Evolutionary conservation across 2,329 filamentous ascomycete species (phyloP), one percentile per base, ranked within the genome.

Genomic region (Cladorrhinum sp.): DNA sequence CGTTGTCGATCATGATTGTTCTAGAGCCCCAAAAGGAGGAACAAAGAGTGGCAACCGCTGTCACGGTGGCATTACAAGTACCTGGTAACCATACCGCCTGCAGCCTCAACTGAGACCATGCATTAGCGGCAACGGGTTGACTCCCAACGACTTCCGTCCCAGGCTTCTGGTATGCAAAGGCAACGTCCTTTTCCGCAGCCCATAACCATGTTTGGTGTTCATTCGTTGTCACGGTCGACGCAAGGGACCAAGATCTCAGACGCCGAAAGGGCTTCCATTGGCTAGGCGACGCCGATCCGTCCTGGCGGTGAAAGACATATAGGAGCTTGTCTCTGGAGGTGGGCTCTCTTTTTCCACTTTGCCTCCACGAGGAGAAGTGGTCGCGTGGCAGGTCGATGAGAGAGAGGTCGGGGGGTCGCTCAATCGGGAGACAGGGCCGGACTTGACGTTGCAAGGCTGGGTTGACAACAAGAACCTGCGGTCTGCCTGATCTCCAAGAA

Each of bases 51-150:
- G 53, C 24, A 49, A 16, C 53, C 38, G 38, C 53, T 56, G 53
- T 49, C 24, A 56, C 53, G 38, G 53, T 56, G 38, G 1, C 23
- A 56, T 56, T 32, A n/a, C n/a, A n/a, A n/a, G n/a, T n/a, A n/a
- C n/a, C n/a, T n/a, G n/a, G n/a, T n/a, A 2, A 20, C n/a, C 16
- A 49, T 56, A 38, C 38, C 38, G 5, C 22, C 22, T 29, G 23
- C 38, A 56, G 53, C n/a, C n/a, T 45, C 36, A 41, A n/a, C 16
- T 41, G 36, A n/a, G 36, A 41, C 36, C 36, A 8, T 41, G 36
- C 10, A 41, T 22, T 45, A 45, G 41, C 41, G 41, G 3, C 41
- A 36, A 18, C 16, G 18, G 41, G 41, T 20, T 18, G 41, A n/a
- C 36, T 41, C 16, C 36, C 36, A 45, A n/a, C n/a, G n/a, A n/a